Evolutionary conservation across 371 early-diverging fungal genomes (phyloP).

Genomic region (Dichotomocladium elegans): DNA sequence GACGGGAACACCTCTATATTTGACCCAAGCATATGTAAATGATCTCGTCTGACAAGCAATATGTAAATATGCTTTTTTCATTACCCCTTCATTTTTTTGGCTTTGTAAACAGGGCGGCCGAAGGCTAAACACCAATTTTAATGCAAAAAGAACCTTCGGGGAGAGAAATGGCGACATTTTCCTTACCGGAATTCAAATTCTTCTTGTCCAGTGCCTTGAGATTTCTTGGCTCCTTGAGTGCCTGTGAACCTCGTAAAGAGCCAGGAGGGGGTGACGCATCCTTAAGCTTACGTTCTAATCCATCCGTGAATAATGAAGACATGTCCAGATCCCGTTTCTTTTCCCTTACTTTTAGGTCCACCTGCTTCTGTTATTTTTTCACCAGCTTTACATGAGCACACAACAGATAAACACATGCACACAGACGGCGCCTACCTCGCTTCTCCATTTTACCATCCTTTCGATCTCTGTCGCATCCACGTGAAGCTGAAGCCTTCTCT

Average conservation of each 20-base stretch:
- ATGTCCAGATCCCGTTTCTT: too few species aligned
- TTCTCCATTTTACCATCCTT: constrained; percentile 33
- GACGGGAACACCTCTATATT: constrained; percentile 33
- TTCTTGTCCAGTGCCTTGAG: constrained; percentile 25
- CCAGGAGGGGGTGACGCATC: constrained; percentile 17
- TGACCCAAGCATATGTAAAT: too few species aligned
- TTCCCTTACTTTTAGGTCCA: constrained; percentile 6
- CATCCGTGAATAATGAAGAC: neutral
- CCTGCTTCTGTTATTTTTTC: neutral
- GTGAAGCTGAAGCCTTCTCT: constrained; percentile 19
- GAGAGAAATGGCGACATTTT: neutral
- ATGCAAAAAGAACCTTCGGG: neutral
- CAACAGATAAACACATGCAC: neutral
- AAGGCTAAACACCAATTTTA: too few species aligned
- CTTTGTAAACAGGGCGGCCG: too few species aligned
- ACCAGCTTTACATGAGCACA: neutral
- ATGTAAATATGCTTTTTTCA: neutral
- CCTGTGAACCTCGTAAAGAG: constrained; percentile 22
- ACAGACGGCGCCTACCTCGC: constrained; percentile 31
- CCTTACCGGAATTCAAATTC: constrained; percentile 15
- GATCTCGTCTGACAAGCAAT: too few species aligned
- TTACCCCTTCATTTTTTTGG: neutral
- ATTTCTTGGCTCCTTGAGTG: constrained; percentile 22
- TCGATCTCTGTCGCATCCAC: constrained; percentile 29
- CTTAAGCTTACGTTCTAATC: constrained; percentile 21